Evolutionary conservation across 2,329 filamentous ascomycete species (phyloP).

Genomic region (Talaromyces albobiverticillius): DNA sequence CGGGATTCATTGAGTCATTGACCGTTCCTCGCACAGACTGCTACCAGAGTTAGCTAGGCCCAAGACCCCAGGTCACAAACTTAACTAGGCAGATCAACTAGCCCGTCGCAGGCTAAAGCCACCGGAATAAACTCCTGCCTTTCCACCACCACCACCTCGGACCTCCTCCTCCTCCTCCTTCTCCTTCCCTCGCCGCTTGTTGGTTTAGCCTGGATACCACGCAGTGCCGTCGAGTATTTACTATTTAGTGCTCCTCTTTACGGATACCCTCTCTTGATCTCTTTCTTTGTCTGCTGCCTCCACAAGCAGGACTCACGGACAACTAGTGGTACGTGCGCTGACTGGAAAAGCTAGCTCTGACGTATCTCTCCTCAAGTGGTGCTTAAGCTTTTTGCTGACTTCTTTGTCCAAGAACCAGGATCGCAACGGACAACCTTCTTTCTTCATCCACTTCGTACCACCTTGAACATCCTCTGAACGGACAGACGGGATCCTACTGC

Average conservation of each 20-base stretch:
- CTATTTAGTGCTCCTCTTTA: too few relatives aligned
- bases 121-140: not conserved
- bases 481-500: not conserved
- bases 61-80: too few relatives aligned
- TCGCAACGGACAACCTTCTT: not conserved
- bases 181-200: not conserved
- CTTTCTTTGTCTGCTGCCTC: not conserved
- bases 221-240: not conserved
- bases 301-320: not conserved
- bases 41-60: too few relatives aligned
- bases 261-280: too few relatives aligned
- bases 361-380: not conserved
- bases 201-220: not conserved
- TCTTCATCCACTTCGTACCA: not conserved
- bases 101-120: not conserved
- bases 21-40: too few relatives aligned
- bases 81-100: not conserved
- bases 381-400: not conserved
- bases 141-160: not conserved
- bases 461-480: not conserved
- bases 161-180: too few relatives aligned
- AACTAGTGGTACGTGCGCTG: not conserved
- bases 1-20: too few relatives aligned
- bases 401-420: not conserved
- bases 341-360: not conserved